Conservation (phyloP, 257 asterid genomes). For the Sherardia arvensis region DNA sequence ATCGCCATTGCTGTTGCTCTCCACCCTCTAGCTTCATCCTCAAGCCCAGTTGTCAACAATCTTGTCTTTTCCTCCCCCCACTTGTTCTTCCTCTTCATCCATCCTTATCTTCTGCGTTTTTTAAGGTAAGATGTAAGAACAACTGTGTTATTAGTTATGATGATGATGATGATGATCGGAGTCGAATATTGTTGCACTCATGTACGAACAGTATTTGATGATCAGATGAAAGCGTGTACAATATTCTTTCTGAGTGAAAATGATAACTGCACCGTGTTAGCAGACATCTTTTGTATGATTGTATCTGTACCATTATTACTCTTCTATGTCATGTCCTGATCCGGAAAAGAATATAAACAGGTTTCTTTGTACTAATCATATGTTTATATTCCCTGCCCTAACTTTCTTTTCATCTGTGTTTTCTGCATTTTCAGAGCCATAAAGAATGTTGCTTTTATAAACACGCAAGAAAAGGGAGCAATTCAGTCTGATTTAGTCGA, state of each 20-base stretch:
- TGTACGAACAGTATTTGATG: background rate
- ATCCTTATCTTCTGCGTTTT: background rate
- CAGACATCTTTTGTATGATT: slow-evolving; percentile 3
- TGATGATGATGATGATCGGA: background rate
- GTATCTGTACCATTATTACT: background rate
- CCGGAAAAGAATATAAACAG: background rate
- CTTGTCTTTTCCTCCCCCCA: background rate
- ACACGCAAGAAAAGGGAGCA: background rate
- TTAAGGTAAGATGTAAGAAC: slow-evolving; percentile 13
- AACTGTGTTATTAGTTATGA: background rate
- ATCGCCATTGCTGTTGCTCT: slow-evolving; percentile 12
- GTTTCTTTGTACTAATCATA: background rate
- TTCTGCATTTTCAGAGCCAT: slow-evolving; percentile 12
- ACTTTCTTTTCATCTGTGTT: slow-evolving; percentile 1
- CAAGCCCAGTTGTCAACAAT: slow-evolving; percentile 8
- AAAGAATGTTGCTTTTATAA: background rate
- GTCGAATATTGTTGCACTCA: background rate
- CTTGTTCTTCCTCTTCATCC: background rate
- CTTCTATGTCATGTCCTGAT: background rate
- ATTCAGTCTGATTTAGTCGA: background rate
- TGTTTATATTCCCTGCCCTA: background rate
- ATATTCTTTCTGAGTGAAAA: background rate
- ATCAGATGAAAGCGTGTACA: slow-evolving; percentile 3
- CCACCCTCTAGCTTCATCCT: background rate
- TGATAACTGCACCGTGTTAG: slow-evolving; percentile 3